These are phyloP conservation scores for Amanita rimosa DNA, from an alignment of 768 basidiomycete species.

Conservation along the genomic window DNA sequence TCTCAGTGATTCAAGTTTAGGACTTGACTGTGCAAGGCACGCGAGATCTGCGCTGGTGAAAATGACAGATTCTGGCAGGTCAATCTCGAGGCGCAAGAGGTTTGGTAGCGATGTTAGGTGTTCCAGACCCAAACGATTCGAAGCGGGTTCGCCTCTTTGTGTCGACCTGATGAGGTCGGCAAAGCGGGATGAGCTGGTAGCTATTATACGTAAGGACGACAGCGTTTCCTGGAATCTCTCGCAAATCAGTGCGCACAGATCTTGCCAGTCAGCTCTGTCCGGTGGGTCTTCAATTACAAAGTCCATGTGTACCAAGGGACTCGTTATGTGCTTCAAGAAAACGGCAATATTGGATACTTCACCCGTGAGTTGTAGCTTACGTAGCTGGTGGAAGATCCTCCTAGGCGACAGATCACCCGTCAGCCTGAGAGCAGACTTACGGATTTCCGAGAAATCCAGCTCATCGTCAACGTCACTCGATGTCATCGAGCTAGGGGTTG, in stretches of 20 bases:
- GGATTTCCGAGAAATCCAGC: slow-evolving; percentile 64
- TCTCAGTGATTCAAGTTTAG: slow-evolving; percentile 56
- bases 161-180: slow-evolving; percentile 73
- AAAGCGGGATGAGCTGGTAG: slow-evolving; percentile 67
- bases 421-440: slow-evolving; percentile 55
- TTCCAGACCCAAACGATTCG: slow-evolving; percentile 51
- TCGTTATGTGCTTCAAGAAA: slow-evolving; percentile 60
- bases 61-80: slow-evolving; percentile 66
- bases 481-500: slow-evolving; percentile 55
- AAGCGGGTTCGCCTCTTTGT: slow-evolving; percentile 49
- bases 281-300: slow-evolving; percentile 75
- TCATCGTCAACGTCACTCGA: slow-evolving; percentile 74
- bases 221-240: slow-evolving; percentile 51
- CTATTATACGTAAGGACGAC: slow-evolving; percentile 48
- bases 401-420: slow-evolving; percentile 48
- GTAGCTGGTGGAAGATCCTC: slow-evolving; percentile 47
- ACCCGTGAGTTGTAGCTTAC: slow-evolving; percentile 56
- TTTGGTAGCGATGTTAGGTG: slow-evolving; percentile 40
- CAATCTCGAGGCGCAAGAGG: slow-evolving; percentile 58
- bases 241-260: slow-evolving; percentile 51
- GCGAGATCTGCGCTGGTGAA: slow-evolving; percentile 52
- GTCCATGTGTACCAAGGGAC: slow-evolving; percentile 56
- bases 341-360: slow-evolving; percentile 58
- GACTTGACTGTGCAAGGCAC: slow-evolving; percentile 47
- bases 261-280: slow-evolving; percentile 63